Conservation (phyloP, 805 yeast species). For the Candida caryicola region DNA sequence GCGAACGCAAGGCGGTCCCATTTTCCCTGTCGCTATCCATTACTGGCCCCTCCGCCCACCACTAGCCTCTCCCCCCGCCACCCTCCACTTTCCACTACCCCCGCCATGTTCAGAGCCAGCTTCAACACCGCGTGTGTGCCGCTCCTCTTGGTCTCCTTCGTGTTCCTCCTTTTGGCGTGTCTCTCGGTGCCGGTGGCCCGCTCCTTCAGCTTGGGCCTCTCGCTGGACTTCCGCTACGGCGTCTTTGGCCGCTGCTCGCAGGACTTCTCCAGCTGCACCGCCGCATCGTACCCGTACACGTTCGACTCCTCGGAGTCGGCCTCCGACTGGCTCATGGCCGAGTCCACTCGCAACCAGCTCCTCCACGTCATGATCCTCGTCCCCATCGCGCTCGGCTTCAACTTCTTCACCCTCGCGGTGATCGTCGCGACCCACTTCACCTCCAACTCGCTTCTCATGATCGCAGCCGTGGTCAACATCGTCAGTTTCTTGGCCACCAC, state of each 20-base stretch:
- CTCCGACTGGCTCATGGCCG: slow-evolving; percentile 49
- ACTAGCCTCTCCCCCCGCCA: no score
- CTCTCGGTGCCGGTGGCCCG: slow-evolving; percentile 59
- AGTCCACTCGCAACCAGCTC: slow-evolving; percentile 46
- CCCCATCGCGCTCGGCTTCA: slow-evolving; percentile 67
- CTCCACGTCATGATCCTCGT: slow-evolving; percentile 55
- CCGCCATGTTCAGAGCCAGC: slow-evolving; percentile 18
- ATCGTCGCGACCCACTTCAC: slow-evolving; percentile 25
- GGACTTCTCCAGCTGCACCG: slow-evolving; percentile 34
- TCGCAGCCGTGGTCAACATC: slow-evolving; percentile 45
- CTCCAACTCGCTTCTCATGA: slow-evolving; percentile 22
- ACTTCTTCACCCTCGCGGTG: slow-evolving; percentile 36
- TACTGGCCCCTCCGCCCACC: no score
- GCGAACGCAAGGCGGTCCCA: no score
- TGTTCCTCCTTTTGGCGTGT: slow-evolving; percentile 58
- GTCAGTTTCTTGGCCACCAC: slow-evolving; percentile 55
- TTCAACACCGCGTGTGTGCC: slow-evolving; percentile 40
- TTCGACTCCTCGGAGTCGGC: slow-evolving; percentile 28
- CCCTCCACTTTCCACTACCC: no score
- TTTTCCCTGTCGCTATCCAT: no score
- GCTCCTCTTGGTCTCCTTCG: slow-evolving; percentile 53
- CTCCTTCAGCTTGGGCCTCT: slow-evolving; percentile 48
- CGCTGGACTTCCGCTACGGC: slow-evolving; percentile 51
- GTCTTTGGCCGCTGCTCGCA: slow-evolving; percentile 61
- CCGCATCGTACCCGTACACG: slow-evolving; percentile 45